Percentiles rank a stretch among this genome's conserved stretches.
Evolutionary conservation across 2,329 filamentous ascomycete species (phyloP).

Genomic region (Colletotrichum tofieldiae): DNA sequence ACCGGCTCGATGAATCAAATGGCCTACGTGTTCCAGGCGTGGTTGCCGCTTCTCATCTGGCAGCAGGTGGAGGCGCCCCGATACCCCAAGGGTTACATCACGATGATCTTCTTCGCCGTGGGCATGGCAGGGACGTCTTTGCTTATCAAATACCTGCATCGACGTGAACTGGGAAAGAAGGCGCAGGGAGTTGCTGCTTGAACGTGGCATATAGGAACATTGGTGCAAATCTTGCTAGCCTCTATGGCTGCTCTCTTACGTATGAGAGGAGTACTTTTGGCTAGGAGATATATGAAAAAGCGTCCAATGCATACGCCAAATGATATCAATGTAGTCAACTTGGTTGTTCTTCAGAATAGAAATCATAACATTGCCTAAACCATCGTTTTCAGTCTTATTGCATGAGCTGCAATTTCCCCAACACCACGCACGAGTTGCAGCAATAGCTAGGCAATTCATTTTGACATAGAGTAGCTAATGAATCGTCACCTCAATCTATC

Average conservation of each 20-base stretch:
- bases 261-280: not conserved
- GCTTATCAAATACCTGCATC: conserved; percentile 62
- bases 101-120: conserved; percentile 64
- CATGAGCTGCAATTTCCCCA: not conserved
- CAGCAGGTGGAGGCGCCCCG: conserved; percentile 74
- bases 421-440: accelerated
- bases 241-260: too few species aligned
- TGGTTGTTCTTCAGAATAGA: too few species aligned
- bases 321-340: too few species aligned
- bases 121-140: conserved; percentile 67
- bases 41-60: conserved; percentile 78
- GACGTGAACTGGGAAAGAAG: conserved; percentile 53
- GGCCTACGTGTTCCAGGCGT: conserved; percentile 79
- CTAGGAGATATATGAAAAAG: too few species aligned
- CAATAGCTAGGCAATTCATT: not conserved
- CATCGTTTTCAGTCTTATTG: too few species aligned
- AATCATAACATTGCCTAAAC: too few species aligned
- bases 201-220: not conserved
- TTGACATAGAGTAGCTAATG: not conserved
- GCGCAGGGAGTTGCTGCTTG: not conserved
- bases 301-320: too few species aligned
- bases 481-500: not conserved
- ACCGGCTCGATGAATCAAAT: conserved; percentile 78
- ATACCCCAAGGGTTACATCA: conserved; percentile 75
- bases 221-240: not conserved